These are phyloP conservation scores for Lachnellula suecica DNA, from an alignment of 2,329 filamentous ascomycete species.

Conservation along the genomic window DNA sequence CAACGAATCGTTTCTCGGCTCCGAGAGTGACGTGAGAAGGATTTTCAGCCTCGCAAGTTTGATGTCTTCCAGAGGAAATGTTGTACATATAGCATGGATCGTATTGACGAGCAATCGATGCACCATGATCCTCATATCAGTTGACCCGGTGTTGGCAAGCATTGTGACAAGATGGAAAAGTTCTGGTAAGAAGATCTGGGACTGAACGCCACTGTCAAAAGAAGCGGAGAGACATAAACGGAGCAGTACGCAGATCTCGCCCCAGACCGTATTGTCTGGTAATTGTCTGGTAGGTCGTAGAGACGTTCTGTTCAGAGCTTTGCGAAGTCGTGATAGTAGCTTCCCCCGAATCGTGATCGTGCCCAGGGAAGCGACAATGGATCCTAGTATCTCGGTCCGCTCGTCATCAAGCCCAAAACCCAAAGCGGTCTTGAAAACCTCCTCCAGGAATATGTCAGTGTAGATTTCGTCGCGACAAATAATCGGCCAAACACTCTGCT, in stretches of 20 bases:
- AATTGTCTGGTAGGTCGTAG: slow-evolving; percentile 64
- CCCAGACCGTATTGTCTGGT: slow-evolving; percentile 67
- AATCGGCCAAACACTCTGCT: slow-evolving; percentile 64
- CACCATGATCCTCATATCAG: slow-evolving; percentile 56
- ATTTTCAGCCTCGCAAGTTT: slow-evolving; percentile 44
- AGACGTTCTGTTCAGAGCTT: slow-evolving; percentile 66
- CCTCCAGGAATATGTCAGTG: slow-evolving; percentile 66
- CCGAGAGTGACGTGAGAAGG: slow-evolving; percentile 58
- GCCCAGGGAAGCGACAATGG: slow-evolving; percentile 61
- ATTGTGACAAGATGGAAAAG: slow-evolving; percentile 71
- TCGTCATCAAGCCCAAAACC: slow-evolving; percentile 58
- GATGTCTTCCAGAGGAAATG: slow-evolving; percentile 60
- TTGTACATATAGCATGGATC: slow-evolving; percentile 66
- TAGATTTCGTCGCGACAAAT: slow-evolving; percentile 65
- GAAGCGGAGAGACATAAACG: slow-evolving; percentile 66
- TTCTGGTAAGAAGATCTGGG: slow-evolving; percentile 67
- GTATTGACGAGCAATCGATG: slow-evolving; percentile 66
- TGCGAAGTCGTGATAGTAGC: slow-evolving; percentile 63
- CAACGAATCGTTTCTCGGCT: slow-evolving; percentile 58
- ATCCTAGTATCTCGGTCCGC: slow-evolving; percentile 58
- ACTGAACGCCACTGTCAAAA: slow-evolving; percentile 66
- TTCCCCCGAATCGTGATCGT: slow-evolving; percentile 66
- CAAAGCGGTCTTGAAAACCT: slow-evolving; percentile 63
- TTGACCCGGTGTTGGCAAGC: slow-evolving; percentile 63
- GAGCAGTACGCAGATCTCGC: slow-evolving; percentile 66